A percentile compares a stretch with the other conserved stretches of the same genome.
Evolutionary conservation across 352 stramenopile genomes (phyloP).

Genomic region (Phytophthora citricola): DNA sequence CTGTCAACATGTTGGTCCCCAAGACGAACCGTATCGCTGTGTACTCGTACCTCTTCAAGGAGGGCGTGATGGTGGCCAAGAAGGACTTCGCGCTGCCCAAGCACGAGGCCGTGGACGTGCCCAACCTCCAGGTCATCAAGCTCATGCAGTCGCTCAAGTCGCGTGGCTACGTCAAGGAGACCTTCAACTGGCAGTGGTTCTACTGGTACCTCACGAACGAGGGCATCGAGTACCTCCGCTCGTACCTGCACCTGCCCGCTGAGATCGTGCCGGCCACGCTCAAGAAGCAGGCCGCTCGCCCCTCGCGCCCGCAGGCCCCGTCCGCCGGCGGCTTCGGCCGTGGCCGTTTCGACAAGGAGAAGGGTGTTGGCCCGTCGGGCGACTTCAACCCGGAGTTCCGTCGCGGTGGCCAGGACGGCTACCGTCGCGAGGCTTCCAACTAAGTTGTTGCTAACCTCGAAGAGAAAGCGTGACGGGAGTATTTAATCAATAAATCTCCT

Average conservation of each 20-base stretch:
- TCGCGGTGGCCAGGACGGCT: constrained; percentile 84
- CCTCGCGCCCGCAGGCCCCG: constrained; percentile 80
- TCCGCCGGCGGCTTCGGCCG: constrained; percentile 80
- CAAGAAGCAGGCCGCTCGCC: constrained; percentile 95
- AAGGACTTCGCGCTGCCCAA: constrained; percentile 90
- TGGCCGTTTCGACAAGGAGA: constrained; percentile 91
- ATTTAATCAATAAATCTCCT: constrained; percentile 81
- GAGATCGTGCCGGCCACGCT: constrained; percentile 99
- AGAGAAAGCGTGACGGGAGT: constrained; percentile 56
- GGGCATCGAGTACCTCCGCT: constrained; percentile 99
- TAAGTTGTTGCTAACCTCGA: constrained; percentile 55
- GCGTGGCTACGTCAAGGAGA: constrained; percentile 97
- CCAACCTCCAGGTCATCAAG: constrained; percentile 99
- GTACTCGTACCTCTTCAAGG: constrained; percentile 98
- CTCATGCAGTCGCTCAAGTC: constrained; percentile 99
- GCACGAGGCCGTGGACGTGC: constrained; percentile 98
- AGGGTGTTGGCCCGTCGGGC: constrained; percentile 86
- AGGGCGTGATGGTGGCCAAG: constrained; percentile 92
- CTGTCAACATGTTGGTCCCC: constrained; percentile 90
- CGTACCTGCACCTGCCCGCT: constrained; percentile 97
- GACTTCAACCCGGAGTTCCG: constrained; percentile 92
- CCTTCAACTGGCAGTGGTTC: constrained; percentile 99
- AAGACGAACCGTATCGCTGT: constrained; percentile 99
- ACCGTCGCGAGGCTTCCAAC: constrained; percentile 87
- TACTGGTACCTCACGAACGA: constrained; percentile 99